These are phyloP conservation scores for Anacardium occidentale DNA, from an alignment of 345 rosid genomes.

Conservation along the genomic window DNA sequence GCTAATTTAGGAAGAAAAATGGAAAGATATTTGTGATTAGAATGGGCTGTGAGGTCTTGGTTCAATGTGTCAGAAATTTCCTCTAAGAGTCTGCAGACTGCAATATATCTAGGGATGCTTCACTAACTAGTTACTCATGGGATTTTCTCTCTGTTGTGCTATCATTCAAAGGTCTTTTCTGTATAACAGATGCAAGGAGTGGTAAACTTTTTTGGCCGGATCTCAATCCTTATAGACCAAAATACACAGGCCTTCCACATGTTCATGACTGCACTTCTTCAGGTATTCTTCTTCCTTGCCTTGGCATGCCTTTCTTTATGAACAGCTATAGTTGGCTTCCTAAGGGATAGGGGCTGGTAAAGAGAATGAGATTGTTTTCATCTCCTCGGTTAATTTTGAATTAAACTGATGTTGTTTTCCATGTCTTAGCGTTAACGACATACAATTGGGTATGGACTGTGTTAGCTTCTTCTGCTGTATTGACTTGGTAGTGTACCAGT, in stretches of 20 bases:
- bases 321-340: not conserved
- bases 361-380: not conserved
- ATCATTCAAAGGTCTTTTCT: conserved; percentile 5
- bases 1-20: not conserved
- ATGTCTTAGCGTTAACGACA: not conserved
- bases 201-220: conserved; percentile 73
- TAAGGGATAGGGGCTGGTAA: too few relatives aligned
- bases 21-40: too few relatives aligned
- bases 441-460: not conserved
- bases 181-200: conserved; percentile 73
- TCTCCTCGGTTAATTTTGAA: not conserved
- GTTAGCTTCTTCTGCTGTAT: not conserved
- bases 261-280: conserved; percentile 91
- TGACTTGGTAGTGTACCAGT: too few relatives aligned
- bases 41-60: too few relatives aligned
- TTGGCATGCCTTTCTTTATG: not conserved
- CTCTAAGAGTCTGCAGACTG: not conserved
- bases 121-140: not conserved
- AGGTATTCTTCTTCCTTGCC: conserved; percentile 39
- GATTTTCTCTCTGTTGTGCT: not conserved
- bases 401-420: too few relatives aligned
- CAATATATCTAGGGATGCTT: not conserved
- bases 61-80: not conserved
- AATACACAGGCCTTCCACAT: conserved; percentile 84
- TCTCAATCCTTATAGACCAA: conserved; percentile 75